phyloP scores from a whole-genome alignment of 352 stramenopile species.

The Stramenopiles sp. region DNA sequence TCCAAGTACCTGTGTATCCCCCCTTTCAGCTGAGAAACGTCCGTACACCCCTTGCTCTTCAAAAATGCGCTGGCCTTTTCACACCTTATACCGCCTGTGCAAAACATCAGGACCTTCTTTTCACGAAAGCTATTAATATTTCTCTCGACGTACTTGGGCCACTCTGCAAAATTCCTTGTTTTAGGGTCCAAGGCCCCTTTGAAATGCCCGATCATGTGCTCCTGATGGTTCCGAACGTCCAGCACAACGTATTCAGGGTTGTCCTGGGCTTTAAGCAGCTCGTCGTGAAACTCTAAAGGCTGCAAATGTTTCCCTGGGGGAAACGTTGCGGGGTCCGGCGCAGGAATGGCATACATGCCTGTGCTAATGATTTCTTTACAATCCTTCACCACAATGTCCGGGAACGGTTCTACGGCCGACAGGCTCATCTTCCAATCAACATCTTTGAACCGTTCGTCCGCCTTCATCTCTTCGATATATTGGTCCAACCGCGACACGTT shows the following conservation, averaged over 20 bases:
- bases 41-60: constrained; percentile 28
- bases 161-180: constrained; percentile 49
- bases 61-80: constrained; percentile 40
- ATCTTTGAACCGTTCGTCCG: constrained; percentile 21
- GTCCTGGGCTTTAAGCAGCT: constrained; percentile 24
- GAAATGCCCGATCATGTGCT: constrained; percentile 47
- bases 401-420: constrained; percentile 33
- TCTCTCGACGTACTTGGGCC: constrained; percentile 25
- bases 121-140: neutral
- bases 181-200: constrained; percentile 37
- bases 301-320: constrained; percentile 31
- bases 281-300: constrained; percentile 46
- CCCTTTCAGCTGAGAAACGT: constrained; percentile 24
- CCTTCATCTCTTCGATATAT: constrained; percentile 41
- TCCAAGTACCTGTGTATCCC: constrained; percentile 30
- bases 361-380: constrained; percentile 49
- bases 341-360: constrained; percentile 22
- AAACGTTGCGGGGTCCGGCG: constrained; percentile 5
- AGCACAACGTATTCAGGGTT: constrained; percentile 21
- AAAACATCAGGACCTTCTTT: constrained; percentile 36
- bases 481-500: constrained; percentile 23
- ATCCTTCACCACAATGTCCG: constrained; percentile 40
- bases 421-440: constrained; percentile 59
- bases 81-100: constrained; percentile 40
- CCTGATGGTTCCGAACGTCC: constrained; percentile 33